These are phyloP conservation scores for Penicillium griseofulvum DNA, from an alignment of 2,329 filamentous ascomycete species.

Conservation along the genomic window DNA sequence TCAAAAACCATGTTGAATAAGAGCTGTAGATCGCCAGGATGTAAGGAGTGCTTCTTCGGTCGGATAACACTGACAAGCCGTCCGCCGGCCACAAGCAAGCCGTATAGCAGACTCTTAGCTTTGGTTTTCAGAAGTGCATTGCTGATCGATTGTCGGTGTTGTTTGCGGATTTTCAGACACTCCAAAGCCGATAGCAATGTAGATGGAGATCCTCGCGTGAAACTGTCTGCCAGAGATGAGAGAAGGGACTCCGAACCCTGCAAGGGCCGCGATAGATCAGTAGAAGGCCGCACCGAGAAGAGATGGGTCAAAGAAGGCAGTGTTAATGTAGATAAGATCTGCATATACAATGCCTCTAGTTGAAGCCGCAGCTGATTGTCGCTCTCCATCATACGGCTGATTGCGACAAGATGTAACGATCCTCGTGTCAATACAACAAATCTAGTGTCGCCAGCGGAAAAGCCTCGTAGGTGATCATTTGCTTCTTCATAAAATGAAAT, in stretches of 20 bases:
- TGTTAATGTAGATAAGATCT: conserved; percentile 92
- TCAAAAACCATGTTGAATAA: conserved; percentile 99
- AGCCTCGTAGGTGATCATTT: conserved; percentile 73
- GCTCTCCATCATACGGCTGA: conserved; percentile 88
- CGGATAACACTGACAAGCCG: conserved; percentile 91
- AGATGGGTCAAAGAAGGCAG: conserved; percentile 81
- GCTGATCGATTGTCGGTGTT: conserved; percentile 81
- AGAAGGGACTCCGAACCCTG: conserved; percentile 89
- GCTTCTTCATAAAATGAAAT: conserved; percentile 92
- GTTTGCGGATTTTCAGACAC: conserved; percentile 87
- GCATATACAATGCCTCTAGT: conserved; percentile 94
- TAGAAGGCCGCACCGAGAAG: conserved; percentile 88
- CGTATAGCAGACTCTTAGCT: conserved; percentile 79
- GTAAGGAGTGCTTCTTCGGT: conserved; percentile 90
- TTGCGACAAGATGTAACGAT: conserved; percentile 87
- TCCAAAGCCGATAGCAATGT: conserved; percentile 86
- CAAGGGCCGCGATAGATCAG: conserved; percentile 82
- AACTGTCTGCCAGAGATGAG: conserved; percentile 89
- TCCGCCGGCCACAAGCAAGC: conserved; percentile 87
- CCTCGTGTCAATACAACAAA: conserved; percentile 85
- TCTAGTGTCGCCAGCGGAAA: conserved; percentile 79
- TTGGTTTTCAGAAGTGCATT: conserved; percentile 78
- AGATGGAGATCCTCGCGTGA: conserved; percentile 87
- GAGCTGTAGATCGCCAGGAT: conserved; percentile 90
- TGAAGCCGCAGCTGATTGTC: conserved; percentile 83